Conservation (phyloP, 352 stramenopile species). For the Globisporangium parvum region DNA sequence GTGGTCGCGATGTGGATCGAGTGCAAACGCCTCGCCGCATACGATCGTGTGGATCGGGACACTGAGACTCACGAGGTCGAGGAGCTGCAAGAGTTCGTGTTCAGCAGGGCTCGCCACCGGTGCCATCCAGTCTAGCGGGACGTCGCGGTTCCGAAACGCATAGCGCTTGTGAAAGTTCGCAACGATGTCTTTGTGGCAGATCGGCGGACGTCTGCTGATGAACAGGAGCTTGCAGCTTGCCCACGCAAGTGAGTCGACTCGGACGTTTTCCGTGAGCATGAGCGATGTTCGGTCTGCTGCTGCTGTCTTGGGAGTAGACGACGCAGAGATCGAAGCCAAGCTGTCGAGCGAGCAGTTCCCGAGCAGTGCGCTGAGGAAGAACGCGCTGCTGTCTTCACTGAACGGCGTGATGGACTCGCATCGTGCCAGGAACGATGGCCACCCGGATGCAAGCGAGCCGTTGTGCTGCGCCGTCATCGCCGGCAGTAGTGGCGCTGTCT, state of each 20-base stretch:
- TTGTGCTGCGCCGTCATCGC: conserved; percentile 7
- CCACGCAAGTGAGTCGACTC: conserved; percentile 11
- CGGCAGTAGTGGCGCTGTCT: conserved; percentile 12
- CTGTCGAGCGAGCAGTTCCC: conserved; percentile 18
- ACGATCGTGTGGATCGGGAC: conserved; percentile 1
- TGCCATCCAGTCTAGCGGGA: conserved; percentile 5
- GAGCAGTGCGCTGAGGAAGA: conserved; percentile 28
- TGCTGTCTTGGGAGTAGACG: background rate
- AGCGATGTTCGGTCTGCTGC: background rate
- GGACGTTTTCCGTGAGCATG: background rate
- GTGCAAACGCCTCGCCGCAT: background rate
- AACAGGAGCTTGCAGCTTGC: conserved; percentile 12
- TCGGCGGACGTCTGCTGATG: background rate
- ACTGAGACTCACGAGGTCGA: conserved; percentile 8
- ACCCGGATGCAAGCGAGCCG: conserved; percentile 17
- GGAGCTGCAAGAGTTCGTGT: conserved; percentile 1
- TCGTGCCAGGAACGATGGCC: conserved; percentile 27
- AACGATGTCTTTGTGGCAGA: conserved; percentile 6
- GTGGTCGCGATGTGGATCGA: background rate
- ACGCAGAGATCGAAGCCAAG: too few species aligned
- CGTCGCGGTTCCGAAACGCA: background rate
- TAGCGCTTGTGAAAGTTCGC: conserved; percentile 3
- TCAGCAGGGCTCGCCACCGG: conserved; percentile 2
- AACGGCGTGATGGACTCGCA: conserved; percentile 26
- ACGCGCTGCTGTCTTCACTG: conserved; percentile 9